These are phyloP conservation scores for Pneumocystis sp. DNA, from an alignment of 1,139 yeast species.

Conservation along the genomic window DNA sequence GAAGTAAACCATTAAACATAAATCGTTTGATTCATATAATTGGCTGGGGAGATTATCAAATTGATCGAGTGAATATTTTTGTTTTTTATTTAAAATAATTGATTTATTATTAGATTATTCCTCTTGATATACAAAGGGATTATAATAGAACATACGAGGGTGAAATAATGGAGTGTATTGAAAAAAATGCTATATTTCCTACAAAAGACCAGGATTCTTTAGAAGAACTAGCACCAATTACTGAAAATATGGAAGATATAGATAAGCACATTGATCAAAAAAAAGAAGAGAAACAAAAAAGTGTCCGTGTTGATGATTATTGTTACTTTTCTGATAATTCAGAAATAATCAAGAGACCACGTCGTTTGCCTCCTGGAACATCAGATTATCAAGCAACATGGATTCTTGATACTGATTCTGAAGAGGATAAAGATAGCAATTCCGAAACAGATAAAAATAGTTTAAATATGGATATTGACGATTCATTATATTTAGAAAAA, in stretches of 20 bases:
- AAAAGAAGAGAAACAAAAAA: constrained; percentile 38
- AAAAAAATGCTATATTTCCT: constrained; percentile 15
- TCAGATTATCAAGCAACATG: constrained; percentile 91
- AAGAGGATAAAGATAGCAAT: constrained; percentile 38
- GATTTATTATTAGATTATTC: constrained; percentile 6
- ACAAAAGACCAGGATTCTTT: constrained; percentile 28
- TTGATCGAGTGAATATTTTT: constrained; percentile 35
- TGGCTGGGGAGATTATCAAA: constrained; percentile 77
- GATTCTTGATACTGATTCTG: constrained; percentile 45
- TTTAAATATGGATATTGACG: constrained; percentile 20
- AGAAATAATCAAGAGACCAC: constrained; percentile 26
- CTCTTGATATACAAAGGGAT: constrained; percentile 2
- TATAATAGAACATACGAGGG: constrained; percentile 15
- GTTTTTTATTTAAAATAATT: constrained; percentile 18
- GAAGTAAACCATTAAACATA: constrained; percentile 73
- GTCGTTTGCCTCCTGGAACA: constrained; percentile 61
- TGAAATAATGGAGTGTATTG: constrained; percentile 25
- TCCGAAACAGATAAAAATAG: constrained; percentile 41
- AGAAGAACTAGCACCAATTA: constrained; percentile 48
- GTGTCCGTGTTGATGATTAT: constrained; percentile 61
- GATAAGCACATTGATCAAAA: constrained; percentile 31
- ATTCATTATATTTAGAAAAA: constrained; percentile 23
- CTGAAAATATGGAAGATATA: constrained; percentile 30
- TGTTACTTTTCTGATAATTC: constrained; percentile 37
- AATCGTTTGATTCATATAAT: constrained; percentile 74